Evolutionary conservation across 2,329 filamentous ascomycete species (phyloP).

Genomic region (Catunica adiposa): DNA sequence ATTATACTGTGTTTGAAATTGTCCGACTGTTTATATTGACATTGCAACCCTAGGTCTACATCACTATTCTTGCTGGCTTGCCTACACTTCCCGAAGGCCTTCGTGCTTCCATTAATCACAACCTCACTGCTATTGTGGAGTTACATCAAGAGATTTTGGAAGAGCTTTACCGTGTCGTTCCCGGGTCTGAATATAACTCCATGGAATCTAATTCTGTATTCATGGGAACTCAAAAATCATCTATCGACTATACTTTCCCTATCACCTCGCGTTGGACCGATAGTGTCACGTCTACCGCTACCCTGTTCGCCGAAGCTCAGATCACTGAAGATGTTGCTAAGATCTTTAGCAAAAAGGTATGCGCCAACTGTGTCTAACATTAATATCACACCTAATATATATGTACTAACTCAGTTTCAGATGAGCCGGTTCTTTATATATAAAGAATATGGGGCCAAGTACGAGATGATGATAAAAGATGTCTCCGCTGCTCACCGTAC

Average conservation of each 20-base stretch:
- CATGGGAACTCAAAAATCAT: not conserved
- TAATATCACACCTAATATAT: not conserved
- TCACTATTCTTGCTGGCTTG: constrained; percentile 57
- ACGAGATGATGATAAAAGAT: constrained; percentile 70
- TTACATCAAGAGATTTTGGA: constrained; percentile 69
- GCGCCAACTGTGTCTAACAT: not conserved
- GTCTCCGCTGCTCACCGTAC: constrained; percentile 50
- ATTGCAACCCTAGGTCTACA: constrained; percentile 41
- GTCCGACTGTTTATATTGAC: not conserved
- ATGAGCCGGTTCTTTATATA: constrained; percentile 73
- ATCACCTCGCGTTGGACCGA: constrained; percentile 23
- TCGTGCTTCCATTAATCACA: constrained; percentile 59
- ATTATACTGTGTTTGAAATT: too few species aligned
- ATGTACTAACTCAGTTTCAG: constrained; percentile 26
- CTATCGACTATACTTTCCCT: not conserved
- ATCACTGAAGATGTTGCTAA: constrained; percentile 44
- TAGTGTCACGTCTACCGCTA: constrained; percentile 23
- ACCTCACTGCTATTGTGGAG: constrained; percentile 62
- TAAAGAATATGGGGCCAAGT: constrained; percentile 81
- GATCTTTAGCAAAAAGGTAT: constrained; percentile 42
- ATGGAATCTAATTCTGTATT: constrained; percentile 19
- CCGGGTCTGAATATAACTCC: constrained; percentile 47
- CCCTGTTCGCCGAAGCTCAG: constrained; percentile 40
- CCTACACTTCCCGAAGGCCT: constrained; percentile 47
- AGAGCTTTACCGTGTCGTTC: constrained; percentile 54